Evolutionary conservation across 441 rosid species (phyloP).

Genomic region (Pelargonium australe): DNA sequence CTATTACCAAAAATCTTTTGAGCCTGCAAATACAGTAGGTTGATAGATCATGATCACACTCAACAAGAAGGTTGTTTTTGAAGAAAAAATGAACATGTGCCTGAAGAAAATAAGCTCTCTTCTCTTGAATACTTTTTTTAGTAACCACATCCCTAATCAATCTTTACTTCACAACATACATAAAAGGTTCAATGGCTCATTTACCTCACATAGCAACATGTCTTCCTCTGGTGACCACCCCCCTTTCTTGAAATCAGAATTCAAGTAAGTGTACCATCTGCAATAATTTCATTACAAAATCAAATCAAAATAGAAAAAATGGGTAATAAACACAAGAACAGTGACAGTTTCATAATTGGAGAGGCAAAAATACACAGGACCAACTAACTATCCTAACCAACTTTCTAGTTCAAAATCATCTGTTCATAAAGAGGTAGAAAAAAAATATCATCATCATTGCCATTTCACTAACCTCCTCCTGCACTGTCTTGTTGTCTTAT

Average conservation of each 20-base stretch:
- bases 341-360: conserved; percentile 1
- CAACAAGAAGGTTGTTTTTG: background rate
- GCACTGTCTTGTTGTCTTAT: conserved; percentile 94
- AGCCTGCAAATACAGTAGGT: conserved; percentile 47
- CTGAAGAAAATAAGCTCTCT: no score
- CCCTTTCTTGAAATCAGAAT: conserved; percentile 97
- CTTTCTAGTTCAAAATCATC: background rate
- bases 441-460: background rate
- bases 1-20: conserved; percentile 89
- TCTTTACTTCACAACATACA: background rate
- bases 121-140: no score
- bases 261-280: conserved; percentile 95
- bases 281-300: conserved; percentile 7
- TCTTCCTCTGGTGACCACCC: conserved; percentile 99
- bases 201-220: conserved; percentile 88
- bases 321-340: background rate
- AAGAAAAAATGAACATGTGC: background rate
- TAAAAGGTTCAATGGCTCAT: background rate
- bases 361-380: background rate
- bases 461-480: conserved; percentile 64
- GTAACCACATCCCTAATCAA: no score
- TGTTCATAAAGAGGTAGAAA: background rate
- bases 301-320: background rate
- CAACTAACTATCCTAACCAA: conserved; percentile 3
- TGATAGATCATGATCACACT: conserved; percentile 22